Evolutionary conservation across 305 asterid genomes (phyloP).

Genomic region (Fraxinus ornus): DNA sequence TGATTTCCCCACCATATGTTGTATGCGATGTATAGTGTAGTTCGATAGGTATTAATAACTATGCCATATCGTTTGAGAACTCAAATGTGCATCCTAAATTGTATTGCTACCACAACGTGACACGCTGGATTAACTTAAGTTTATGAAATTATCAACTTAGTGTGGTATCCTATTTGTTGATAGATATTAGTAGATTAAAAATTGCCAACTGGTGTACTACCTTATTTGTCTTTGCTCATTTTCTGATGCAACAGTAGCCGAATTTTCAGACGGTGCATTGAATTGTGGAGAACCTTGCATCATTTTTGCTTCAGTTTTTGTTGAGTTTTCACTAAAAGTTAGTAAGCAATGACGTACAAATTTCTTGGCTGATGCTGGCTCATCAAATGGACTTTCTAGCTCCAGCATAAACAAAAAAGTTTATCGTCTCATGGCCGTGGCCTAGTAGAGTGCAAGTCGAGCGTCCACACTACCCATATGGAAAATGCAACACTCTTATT

Average conservation of each 20-base stretch:
- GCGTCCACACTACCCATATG: neutral
- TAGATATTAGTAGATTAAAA: neutral
- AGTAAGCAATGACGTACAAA: neutral
- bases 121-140: neutral
- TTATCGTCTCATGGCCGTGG: neutral
- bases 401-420: neutral
- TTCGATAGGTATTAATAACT: neutral
- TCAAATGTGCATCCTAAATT: neutral
- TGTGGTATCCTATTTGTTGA: neutral
- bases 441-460: neutral
- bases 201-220: neutral
- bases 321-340: neutral
- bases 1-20: neutral
- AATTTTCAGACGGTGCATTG: neutral
- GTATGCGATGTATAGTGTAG: neutral
- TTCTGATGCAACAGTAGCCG: neutral
- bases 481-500: neutral
- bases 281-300: neutral
- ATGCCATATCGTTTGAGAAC: neutral
- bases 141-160: neutral
- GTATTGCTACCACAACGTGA: neutral
- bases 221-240: neutral
- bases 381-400: neutral
- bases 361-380: neutral
- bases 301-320: neutral